Conservation (phyloP, 257 asterid species). For the Nicotiana tomentosiformis region DNA sequence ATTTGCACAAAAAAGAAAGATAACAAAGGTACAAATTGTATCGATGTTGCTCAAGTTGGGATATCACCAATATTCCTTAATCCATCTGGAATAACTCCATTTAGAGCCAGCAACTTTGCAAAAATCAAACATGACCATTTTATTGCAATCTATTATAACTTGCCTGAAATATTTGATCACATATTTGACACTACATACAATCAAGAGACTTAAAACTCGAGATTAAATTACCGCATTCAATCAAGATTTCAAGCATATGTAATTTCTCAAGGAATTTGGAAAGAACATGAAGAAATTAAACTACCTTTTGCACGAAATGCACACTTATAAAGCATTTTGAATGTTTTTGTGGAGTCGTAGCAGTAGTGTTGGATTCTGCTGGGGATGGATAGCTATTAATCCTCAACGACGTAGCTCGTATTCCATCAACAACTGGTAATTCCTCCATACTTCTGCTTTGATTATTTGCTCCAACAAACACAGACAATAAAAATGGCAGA, state of each 20-base stretch:
- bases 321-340: neutral
- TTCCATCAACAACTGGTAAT: neutral
- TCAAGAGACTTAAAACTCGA: neutral
- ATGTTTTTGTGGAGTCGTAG: neutral
- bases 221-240: neutral
- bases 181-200: neutral
- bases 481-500: neutral
- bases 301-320: neutral
- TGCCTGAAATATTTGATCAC: neutral
- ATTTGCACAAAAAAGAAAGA: neutral
- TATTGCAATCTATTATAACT: neutral
- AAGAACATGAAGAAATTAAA: neutral
- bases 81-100: too few species aligned
- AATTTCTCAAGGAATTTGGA: neutral
- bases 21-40: too few species aligned
- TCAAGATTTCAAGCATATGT: neutral
- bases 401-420: neutral
- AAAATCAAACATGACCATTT: neutral
- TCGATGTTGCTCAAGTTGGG: too few species aligned
- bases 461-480: neutral
- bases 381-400: neutral
- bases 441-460: neutral
- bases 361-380: neutral
- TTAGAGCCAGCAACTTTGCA: too few species aligned
- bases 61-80: too few species aligned